Conservation (phyloP, 2,329 filamentous ascomycete species). For the Cercospora sp. region DNA sequence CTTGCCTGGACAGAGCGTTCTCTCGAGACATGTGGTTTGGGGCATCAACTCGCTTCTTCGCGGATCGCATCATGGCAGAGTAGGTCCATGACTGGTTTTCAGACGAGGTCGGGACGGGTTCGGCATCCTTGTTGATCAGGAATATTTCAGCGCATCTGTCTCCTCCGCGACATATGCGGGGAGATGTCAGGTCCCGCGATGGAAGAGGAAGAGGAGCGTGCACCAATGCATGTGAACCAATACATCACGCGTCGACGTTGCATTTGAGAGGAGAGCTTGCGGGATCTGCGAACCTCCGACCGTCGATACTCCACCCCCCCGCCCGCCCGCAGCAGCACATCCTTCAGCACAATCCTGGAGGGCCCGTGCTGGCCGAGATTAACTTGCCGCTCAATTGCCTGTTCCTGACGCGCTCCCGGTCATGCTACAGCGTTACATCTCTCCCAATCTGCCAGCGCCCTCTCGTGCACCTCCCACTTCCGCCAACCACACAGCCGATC, state of each 20-base stretch:
- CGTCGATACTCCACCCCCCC: not conserved
- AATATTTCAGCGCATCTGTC: not conserved
- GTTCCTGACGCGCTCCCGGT: not conserved
- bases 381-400: slow-evolving; percentile 3
- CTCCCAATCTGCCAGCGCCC: not conserved
- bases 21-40: not conserved
- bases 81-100: not conserved
- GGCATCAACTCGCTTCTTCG: not conserved
- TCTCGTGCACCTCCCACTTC: not conserved
- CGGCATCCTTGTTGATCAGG: not conserved
- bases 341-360: not conserved
- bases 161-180: not conserved
- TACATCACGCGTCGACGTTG: not conserved
- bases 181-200: not conserved
- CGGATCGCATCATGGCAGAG: not conserved
- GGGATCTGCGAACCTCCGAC: not conserved
- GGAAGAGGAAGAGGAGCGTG: not conserved
- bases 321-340: not conserved
- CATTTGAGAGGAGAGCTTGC: not conserved
- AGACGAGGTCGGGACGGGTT: too few relatives aligned
- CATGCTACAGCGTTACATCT: not conserved
- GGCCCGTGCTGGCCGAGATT: not conserved
- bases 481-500: not conserved
- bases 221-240: not conserved
- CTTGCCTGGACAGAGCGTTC: not conserved